Evolutionary conservation across 2,329 filamentous ascomycete species (phyloP).

Genomic region (Xylaria sp.): DNA sequence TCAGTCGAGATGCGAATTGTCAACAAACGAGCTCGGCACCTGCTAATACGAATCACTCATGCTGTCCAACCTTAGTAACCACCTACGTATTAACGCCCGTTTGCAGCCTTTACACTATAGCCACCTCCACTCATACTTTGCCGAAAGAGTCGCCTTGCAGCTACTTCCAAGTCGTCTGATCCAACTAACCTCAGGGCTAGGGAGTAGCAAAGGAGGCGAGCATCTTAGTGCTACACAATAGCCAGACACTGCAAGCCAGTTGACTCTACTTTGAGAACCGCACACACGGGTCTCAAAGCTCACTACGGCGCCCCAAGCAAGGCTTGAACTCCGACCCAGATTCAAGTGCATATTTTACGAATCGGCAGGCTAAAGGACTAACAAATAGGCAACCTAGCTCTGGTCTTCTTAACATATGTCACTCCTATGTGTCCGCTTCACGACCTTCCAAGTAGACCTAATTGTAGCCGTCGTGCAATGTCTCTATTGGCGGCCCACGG

Average conservation of each 20-base stretch:
- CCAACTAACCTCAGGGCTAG: constrained; percentile 8
- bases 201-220: neutral
- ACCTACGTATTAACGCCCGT: neutral
- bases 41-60: neutral
- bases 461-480: neutral
- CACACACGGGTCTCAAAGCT: no score
- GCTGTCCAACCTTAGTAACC: neutral
- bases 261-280: no score
- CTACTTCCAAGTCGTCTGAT: constrained; percentile 23
- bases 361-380: neutral
- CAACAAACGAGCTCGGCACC: neutral
- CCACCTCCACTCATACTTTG: constrained; percentile 20
- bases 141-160: constrained; percentile 26
- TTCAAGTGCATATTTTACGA: neutral
- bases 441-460: neutral
- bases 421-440: neutral
- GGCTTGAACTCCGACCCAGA: neutral
- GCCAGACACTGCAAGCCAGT: no score
- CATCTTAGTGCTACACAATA: neutral
- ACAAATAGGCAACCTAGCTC: neutral
- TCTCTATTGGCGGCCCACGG: neutral
- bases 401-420: neutral
- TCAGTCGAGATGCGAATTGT: neutral
- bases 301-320: neutral
- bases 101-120: constrained; percentile 1